Evolutionary conservation across 164 flowering plant species (phyloP), one percentile per base, ranked within the genome.

Genomic region (grape (Vitis vinifera)): DNA sequence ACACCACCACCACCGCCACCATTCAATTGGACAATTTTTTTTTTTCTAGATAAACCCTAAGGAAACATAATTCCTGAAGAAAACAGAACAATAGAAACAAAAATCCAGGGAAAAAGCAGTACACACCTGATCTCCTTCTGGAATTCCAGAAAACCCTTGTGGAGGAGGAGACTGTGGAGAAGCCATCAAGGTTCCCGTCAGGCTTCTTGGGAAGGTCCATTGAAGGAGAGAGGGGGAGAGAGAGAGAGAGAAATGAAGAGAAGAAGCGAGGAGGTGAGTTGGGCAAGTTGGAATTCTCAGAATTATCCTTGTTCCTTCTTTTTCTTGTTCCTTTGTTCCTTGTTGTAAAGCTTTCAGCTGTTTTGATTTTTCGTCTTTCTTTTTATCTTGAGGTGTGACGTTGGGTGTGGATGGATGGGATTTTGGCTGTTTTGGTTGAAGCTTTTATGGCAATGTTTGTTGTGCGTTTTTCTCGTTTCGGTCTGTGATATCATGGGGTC

Each of bases 71-170:
- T 23, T 23, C 2, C 27, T 30, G 8, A 51, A 68, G 12, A 64
- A 12, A 56, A 29, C 44, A 64, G 4, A 56, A 29, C 44, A 10
- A 49, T 1, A 59, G 9, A 58, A 15, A 63, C 44, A 63, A 17
- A 27, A 37, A 56, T 31, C 3, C 12, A 44, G 60, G n/a, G 30
- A 19, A 2, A 15, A n/a, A 63, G 14, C n/a, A 29, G 55, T 3
- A 79, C 10, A 13, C 8, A 81, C 97, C 92, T 61, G 86, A 77
- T 83, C 92, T 83, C 73, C 77, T 86, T 49, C 94, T 74, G 47
- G 94, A 88, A 69, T 84, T 88, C 92, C 93, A 90, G 53, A 77
- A 77, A 66, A 85, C 75, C 61, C 79, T 37, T 3, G 44, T 37
- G 44, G 76, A 23, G 92, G 73, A 68, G 65, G 89, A 79, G 48